Conservation (phyloP, 1,284 basidiomycete genomes). For the Stygiomarasmius scandens region DNA sequence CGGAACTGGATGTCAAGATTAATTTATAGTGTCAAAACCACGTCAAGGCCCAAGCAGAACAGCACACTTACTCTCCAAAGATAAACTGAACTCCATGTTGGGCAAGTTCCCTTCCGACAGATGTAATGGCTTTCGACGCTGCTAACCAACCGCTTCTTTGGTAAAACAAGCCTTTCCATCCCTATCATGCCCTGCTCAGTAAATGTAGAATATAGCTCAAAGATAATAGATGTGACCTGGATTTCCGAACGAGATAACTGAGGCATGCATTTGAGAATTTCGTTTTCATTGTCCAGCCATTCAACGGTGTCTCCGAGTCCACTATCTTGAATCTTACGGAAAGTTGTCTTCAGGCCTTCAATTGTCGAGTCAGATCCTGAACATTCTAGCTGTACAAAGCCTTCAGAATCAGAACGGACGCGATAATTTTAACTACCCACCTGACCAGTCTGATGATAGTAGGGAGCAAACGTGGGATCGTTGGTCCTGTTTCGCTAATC, state of each 20-base stretch:
- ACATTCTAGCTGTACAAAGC: conserved; percentile 12
- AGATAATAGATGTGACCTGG: neutral
- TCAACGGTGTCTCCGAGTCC: conserved; percentile 13
- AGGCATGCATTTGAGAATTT: conserved; percentile 11
- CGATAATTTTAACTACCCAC: no score
- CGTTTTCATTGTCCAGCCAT: conserved; percentile 15
- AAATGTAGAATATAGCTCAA: neutral
- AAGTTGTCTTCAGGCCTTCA: conserved; percentile 3
- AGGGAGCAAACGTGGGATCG: conserved; percentile 12
- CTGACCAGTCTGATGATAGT: conserved; percentile 13
- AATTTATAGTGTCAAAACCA: no score
- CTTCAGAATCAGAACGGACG: no score
- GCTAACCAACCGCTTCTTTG: conserved; percentile 11
- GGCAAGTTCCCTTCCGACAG: conserved; percentile 6
- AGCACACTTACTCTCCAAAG: conserved; percentile 12
- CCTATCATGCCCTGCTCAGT: neutral
- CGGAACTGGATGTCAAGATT: conserved; percentile 15
- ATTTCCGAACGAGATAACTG: conserved; percentile 6
- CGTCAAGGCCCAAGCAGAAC: neutral
- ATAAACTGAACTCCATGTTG: conserved; percentile 14
- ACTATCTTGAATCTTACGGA: conserved; percentile 4
- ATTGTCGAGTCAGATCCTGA: conserved; percentile 6
- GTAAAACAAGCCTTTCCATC: conserved; percentile 15
- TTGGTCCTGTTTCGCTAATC: conserved; percentile 5
- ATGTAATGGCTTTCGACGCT: conserved; percentile 13